These are phyloP conservation scores for Coprinopsis cinerea DNA, from an alignment of 768 basidiomycete species.

Conservation along the genomic window DNA sequence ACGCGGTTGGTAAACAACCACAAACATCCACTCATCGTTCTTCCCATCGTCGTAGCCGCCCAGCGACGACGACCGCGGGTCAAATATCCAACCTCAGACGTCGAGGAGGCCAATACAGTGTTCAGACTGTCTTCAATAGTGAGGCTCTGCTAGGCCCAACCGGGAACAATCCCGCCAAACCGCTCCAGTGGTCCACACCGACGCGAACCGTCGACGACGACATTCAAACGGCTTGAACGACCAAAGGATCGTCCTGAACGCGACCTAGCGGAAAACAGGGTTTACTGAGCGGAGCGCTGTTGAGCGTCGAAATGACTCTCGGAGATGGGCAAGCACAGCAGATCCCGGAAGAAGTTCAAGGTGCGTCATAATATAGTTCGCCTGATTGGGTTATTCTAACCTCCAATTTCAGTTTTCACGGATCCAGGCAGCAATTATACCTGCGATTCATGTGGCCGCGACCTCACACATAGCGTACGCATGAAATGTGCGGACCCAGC, in stretches of 20 bases:
- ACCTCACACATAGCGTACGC: conserved; percentile 93
- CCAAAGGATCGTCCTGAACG: conserved; percentile 5
- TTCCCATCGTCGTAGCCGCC: conserved; percentile 12
- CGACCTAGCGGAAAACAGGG: background rate
- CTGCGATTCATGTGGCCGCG: conserved; percentile 79
- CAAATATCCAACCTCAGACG: background rate
- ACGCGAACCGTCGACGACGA: background rate
- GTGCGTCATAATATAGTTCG: conserved; percentile 31
- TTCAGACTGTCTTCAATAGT: background rate
- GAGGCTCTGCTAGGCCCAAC: background rate
- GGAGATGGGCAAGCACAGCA: conserved; percentile 62
- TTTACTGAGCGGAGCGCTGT: background rate
- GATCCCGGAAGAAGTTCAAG: conserved; percentile 59
- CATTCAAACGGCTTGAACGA: conserved; percentile 10
- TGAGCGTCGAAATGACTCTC: conserved; percentile 45
- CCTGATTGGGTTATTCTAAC: conserved; percentile 13
- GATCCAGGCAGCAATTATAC: conserved; percentile 80
- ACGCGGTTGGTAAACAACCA: conserved; percentile 19
- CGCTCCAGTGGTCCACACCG: background rate
- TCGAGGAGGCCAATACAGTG: background rate
- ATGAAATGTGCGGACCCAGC: conserved; percentile 89
- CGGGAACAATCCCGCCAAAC: background rate
- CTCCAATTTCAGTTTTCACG: conserved; percentile 48
- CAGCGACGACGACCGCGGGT: conserved; percentile 8
- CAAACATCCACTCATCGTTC: conserved; percentile 27